Conservation (phyloP, 2,329 filamentous ascomycete genomes). For the Diplodia intermedia region DNA sequence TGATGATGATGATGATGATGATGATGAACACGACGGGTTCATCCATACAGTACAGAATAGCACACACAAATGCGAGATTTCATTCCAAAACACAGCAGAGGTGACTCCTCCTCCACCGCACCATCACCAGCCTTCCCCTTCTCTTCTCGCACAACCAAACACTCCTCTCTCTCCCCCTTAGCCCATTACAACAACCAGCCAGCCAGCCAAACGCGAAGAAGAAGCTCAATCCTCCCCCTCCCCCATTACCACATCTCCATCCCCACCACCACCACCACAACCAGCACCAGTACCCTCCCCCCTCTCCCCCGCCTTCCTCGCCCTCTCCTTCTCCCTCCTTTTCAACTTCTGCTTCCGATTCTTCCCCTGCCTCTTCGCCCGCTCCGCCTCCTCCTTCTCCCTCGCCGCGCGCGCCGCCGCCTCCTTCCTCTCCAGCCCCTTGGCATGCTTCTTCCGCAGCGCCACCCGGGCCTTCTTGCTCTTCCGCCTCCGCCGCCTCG, state of each 20-base stretch:
- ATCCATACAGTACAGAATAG: neutral
- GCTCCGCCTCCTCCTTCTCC: conserved; percentile 19
- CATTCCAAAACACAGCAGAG: neutral
- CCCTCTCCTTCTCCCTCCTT: conserved; percentile 10
- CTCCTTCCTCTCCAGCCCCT: neutral
- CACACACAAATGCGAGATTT: neutral
- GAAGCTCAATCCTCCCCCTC: neutral
- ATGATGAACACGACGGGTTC: neutral
- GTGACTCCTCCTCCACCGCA: too few species aligned
- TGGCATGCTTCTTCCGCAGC: neutral
- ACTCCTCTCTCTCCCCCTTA: too few species aligned
- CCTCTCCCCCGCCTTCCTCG: conserved; percentile 6
- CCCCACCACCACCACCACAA: neutral
- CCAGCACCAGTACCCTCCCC: neutral
- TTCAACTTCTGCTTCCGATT: conserved; percentile 26
- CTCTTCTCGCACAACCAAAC: too few species aligned
- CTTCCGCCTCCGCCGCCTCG: conserved; percentile 7
- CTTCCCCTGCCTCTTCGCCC: conserved; percentile 16
- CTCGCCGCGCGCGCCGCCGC: neutral
- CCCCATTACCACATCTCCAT: conserved; percentile 1
- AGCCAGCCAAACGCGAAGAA: too few species aligned
- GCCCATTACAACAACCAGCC: too few species aligned
- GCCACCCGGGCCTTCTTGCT: conserved; percentile 17
- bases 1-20: too few species aligned
- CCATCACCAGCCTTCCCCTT: neutral